Conservation (phyloP, 441 rosid species). For the Gossypium davidsonii region DNA sequence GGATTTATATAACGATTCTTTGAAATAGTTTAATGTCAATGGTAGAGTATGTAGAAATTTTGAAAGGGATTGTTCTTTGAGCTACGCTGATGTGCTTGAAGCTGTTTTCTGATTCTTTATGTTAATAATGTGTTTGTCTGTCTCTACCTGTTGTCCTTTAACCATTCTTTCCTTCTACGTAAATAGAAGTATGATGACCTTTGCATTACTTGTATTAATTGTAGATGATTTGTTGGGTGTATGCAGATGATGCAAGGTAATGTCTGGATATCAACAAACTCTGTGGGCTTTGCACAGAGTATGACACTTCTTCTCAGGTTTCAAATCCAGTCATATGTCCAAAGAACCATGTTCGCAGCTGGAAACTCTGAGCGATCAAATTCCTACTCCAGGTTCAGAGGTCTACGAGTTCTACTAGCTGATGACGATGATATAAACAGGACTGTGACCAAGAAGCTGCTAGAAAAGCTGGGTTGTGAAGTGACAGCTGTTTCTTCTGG, state of each 20-base stretch:
- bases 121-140: background rate
- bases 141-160: background rate
- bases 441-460: slow-evolving; percentile 50
- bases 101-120: background rate
- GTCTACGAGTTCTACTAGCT: slow-evolving; percentile 46
- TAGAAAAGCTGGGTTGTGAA: slow-evolving; percentile 55
- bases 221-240: slow-evolving; percentile 5
- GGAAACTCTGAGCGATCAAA: slow-evolving; percentile 39
- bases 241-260: slow-evolving; percentile 78
- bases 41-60: background rate
- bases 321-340: slow-evolving; percentile 33
- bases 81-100: background rate
- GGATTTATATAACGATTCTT: background rate
- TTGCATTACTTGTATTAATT: background rate
- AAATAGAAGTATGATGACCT: slow-evolving; percentile 1
- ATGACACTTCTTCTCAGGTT: slow-evolving; percentile 56
- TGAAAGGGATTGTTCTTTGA: background rate
- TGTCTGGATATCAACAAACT: slow-evolving; percentile 46
- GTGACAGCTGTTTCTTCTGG: slow-evolving; percentile 62
- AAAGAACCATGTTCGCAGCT: slow-evolving; percentile 27
- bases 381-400: slow-evolving; percentile 40
- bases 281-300: slow-evolving; percentile 45
- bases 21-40: background rate
- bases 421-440: slow-evolving; percentile 58
- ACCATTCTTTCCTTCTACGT: background rate